These are phyloP conservation scores for Colletotrichum karsti DNA, from an alignment of 2,329 filamentous ascomycete species.

Conservation along the genomic window DNA sequence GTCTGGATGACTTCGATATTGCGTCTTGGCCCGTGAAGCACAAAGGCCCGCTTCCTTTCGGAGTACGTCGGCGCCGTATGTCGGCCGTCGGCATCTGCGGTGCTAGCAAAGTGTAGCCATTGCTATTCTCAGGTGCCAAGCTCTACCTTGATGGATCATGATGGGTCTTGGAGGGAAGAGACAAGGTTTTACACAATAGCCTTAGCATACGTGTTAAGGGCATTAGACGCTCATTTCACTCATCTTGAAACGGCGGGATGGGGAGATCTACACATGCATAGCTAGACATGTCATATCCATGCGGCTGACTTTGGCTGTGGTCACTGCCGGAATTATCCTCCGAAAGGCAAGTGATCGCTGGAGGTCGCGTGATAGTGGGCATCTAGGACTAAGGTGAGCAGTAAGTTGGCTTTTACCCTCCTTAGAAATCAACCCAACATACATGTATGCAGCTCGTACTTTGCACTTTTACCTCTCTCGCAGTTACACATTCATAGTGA, in stretches of 20 bases:
- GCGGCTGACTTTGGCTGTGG: not conserved
- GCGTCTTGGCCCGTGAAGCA: not conserved
- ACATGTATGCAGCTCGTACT: too few species aligned
- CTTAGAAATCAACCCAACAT: too few species aligned
- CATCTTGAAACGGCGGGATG: not conserved
- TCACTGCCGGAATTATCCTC: not conserved
- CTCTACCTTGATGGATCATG: too few species aligned
- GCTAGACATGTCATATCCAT: not conserved
- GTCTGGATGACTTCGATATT: not conserved
- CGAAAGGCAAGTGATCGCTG: not conserved
- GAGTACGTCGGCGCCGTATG: not conserved
- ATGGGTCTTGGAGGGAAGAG: not conserved
- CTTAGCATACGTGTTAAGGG: not conserved
- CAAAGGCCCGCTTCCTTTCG: not conserved
- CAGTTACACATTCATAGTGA: not conserved
- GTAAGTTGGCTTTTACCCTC: too few species aligned
- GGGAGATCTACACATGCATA: not conserved
- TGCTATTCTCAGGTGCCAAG: conserved; percentile 8
- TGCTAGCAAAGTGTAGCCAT: not conserved
- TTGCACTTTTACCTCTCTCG: too few species aligned
- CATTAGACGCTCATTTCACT: not conserved
- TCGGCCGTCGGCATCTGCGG: not conserved
- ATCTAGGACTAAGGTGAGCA: too few species aligned
- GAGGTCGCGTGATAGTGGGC: not conserved
- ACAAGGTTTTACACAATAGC: not conserved